Base-by-base conservation (phyloP, 108 stramenopile species). In the Cyclostephanos invisitatus region DNA sequence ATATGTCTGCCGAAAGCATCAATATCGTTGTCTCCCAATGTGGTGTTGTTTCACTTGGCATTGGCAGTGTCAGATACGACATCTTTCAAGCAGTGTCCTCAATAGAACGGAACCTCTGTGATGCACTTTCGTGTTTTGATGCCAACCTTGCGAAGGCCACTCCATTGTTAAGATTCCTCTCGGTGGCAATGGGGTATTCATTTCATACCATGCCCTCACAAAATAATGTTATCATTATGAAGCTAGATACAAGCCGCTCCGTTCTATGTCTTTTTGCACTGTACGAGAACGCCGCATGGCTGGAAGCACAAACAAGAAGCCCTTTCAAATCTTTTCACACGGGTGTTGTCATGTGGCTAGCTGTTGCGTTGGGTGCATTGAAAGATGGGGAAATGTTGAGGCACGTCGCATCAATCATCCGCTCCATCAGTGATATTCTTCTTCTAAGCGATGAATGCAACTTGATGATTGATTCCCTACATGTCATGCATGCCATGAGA, bases 51-150 rank as follows among this genome's bases (percentile, higher is more conserved):
- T 58, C 71, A 25, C 64, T 75, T 11, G 92, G 92, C n/a, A 75
- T 93, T 53, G 92, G 89, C 22, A 91, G 78, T 64, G 55, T 75
- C 24, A 84, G 83, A 54, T 87, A 87, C 54, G 86, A 86, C 15
- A 67, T 91, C 11, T 78, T 82, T 59, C 73, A 84, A 70, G 58
- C n/a, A 14, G 35, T 83, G 17, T 51, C 68, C 32, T 81, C 72
- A 47, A 37, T 86, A 28, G 59, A 78, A 17, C 49, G 40, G 48
- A 22, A 56, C 42, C 25, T 77, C 28, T 61, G 55, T 12, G 56
- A 63, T 59, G 28, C 61, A 47, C 32, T 77, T 21, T 28, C 48
- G 59, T 22, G 5, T 62, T 21, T 28, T 20, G 57, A 56, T 2
- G 62, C 51, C 6, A 66, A 20, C 42, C 48, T 75, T 24, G 53